Evolutionary conservation across 2,329 filamentous ascomycete species (phyloP).

Genomic region (Madurella mycetomatis): DNA sequence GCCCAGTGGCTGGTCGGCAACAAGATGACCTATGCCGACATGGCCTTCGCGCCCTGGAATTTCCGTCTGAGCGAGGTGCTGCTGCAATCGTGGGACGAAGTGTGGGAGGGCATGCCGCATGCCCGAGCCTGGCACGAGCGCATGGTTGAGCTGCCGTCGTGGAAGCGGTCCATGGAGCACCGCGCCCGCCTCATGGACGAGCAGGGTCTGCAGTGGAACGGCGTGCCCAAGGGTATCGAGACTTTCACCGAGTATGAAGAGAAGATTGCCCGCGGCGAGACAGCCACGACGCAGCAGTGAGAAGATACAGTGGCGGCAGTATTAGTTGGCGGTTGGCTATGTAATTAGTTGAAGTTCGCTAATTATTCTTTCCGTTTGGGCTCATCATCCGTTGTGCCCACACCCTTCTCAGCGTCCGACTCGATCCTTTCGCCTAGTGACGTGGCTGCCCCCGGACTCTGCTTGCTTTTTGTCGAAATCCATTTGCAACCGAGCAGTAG

Average conservation of each 20-base stretch:
- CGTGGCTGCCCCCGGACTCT: no score
- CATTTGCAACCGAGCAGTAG: no score
- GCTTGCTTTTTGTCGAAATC: no score
- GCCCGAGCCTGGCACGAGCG: conserved; percentile 34
- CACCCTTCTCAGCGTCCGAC: no score
- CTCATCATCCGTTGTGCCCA: no score
- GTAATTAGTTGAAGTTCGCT: no score
- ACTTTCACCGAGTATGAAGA: conserved; percentile 29
- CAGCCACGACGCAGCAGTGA: neutral
- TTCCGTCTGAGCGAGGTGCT: conserved; percentile 23
- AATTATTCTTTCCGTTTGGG: no score
- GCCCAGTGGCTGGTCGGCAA: conserved; percentile 23
- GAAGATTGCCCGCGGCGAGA: conserved; percentile 21
- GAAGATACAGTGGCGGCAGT: no score
- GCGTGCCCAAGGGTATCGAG: conserved; percentile 34
- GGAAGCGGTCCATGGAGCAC: conserved; percentile 32
- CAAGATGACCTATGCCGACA: conserved; percentile 23
- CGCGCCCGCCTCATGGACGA: conserved; percentile 34
- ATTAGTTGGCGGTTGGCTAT: no score
- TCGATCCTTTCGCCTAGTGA: no score
- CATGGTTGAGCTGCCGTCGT: conserved; percentile 32
- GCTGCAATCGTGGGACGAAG: conserved; percentile 23
- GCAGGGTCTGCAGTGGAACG: conserved; percentile 34
- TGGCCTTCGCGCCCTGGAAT: conserved; percentile 25
- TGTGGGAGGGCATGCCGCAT: conserved; percentile 26